Base-by-base conservation (phyloP, 768 basidiomycete species). In the Chalciporus sphaerocephalus region DNA sequence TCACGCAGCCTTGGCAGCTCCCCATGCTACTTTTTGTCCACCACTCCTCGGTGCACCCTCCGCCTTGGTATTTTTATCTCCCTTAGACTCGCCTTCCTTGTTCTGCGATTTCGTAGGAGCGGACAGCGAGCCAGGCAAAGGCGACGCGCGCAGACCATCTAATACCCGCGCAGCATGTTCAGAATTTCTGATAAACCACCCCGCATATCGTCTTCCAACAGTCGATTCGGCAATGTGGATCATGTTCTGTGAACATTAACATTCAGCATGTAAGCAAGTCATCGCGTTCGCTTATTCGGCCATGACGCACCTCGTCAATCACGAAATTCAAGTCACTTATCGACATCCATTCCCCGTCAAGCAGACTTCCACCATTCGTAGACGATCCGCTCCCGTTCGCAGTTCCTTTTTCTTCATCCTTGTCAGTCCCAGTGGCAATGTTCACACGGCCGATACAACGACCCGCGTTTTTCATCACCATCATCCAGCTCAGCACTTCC, bases 141-240 rank as follows among this genome's bases (percentile, higher is more conserved):
- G 79, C 25, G 70, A 69, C 34, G 70, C 68, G 51, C 74, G 83
- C 54, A 96, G 71, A 48, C 85, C 84, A 57, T 94, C 92, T 50
- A 85, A 74, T 45, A 94, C 87, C 53, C 89, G 80, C 59, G 92
- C 88, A 20, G 92, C 85, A 54, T 92, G 81, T 65, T 96, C 93
- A 5, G 92, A 90, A 66, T 94, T 92, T 55, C 92, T 85, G 69
- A 97, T 94, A 71, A 97, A 97, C 90, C 92, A 96, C 30, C 92
- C 91, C 2, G 92, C 95, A 66, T 92, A 97, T 39, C 92, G 83
- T 37, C 95, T 73, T 13, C 93, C 92, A 16, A 95, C 83, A 0
- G 92, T 96, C 17, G 92, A 92, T 65, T 98, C 94, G 3, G 90
- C 86, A 52, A 98, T 92, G 56, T 95, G 90, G 7, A 98, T 87